A percentile compares a stretch with the other conserved stretches of the same genome.
Evolutionary conservation across 176 grass and related monocot genomes (phyloP).

Genomic region (Aegilops sharonensis): DNA sequence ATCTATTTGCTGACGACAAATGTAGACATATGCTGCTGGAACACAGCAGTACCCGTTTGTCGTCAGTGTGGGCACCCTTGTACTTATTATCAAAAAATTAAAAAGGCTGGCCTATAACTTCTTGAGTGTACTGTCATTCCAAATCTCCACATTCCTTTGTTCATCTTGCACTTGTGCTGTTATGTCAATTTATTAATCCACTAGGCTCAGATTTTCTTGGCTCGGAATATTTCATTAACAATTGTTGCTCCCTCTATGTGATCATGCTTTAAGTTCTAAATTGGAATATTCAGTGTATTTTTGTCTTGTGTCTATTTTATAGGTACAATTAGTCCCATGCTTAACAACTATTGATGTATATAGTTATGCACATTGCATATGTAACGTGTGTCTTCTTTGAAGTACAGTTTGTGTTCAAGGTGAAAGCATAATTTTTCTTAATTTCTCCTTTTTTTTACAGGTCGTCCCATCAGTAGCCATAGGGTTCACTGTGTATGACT

Average conservation of each 20-base stretch:
- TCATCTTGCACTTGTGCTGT: background rate
- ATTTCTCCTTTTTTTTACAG: slow-evolving; percentile 30
- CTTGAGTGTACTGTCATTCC: background rate
- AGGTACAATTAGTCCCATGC: background rate
- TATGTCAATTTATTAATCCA: slow-evolving; percentile 4
- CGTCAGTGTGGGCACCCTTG: background rate
- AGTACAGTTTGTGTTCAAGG: background rate
- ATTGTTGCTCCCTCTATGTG: background rate
- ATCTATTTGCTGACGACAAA: background rate
- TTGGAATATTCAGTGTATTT: background rate
- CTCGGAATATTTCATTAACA: slow-evolving; percentile 7
- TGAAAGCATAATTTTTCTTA: slow-evolving; percentile 10
- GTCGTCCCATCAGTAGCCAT: slow-evolving; percentile 94
- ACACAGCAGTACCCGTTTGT: slow-evolving; percentile 22
- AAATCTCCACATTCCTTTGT: background rate
- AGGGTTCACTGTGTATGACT: slow-evolving; percentile 91
- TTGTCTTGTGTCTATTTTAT: background rate
- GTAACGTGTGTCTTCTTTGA: background rate
- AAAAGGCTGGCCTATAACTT: background rate
- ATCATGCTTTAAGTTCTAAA: slow-evolving; percentile 11
- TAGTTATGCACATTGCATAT: background rate
- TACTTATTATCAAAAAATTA: background rate
- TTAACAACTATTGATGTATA: background rate
- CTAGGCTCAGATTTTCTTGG: background rate
- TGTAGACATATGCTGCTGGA: background rate